Conservation (phyloP, 257 asterid genomes). For the Ophiorrhiza pumila region DNA sequence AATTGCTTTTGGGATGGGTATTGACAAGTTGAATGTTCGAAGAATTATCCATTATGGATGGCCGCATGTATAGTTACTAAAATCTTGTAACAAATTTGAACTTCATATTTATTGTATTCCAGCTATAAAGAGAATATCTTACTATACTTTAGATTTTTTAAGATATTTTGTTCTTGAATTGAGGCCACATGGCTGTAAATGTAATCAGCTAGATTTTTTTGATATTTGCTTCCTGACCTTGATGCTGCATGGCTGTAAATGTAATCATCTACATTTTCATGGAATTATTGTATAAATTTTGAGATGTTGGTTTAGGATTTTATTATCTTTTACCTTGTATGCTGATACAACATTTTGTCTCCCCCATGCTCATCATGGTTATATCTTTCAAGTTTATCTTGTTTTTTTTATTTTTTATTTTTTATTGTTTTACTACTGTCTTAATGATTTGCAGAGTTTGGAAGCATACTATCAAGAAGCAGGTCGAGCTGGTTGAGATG, state of each 20-base stretch:
- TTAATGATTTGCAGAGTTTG: slow-evolving; percentile 46
- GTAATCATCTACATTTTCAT: background rate
- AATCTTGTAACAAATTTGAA: background rate
- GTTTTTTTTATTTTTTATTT: no score
- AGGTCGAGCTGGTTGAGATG: slow-evolving; percentile 91
- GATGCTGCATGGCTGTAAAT: background rate
- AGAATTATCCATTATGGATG: slow-evolving; percentile 83
- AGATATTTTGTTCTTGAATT: no score
- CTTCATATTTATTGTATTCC: background rate
- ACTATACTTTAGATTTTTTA: no score
- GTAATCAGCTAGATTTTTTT: background rate
- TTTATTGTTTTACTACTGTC: slow-evolving; percentile 8
- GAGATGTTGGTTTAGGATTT: background rate
- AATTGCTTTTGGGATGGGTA: slow-evolving; percentile 89
- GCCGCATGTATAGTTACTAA: slow-evolving; percentile 61
- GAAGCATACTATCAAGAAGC: slow-evolving; percentile 92
- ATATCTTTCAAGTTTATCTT: background rate
- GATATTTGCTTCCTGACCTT: background rate
- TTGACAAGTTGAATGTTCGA: slow-evolving; percentile 69
- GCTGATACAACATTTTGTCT: background rate
- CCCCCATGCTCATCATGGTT: background rate
- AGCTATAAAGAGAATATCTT: background rate
- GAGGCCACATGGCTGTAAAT: no score
- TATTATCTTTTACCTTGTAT: background rate
- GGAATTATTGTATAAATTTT: background rate